Base-by-base conservation (phyloP, 345 rosid genomes). In the Adansonia digitata region DNA sequence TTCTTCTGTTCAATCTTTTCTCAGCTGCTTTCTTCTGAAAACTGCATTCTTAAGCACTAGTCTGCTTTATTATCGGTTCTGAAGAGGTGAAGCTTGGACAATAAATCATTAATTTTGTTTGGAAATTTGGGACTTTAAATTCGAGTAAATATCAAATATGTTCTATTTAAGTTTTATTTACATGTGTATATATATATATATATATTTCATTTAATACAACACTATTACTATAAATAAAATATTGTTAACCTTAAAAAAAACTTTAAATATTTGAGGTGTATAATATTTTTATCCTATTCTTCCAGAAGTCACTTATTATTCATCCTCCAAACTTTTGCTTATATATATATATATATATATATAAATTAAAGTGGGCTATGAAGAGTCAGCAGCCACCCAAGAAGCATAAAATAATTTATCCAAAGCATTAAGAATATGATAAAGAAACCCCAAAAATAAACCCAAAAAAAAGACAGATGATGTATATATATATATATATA, bases 1-100 rank as follows among this genome's bases (percentile, higher is more conserved):
- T 10, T 49, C 65, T 51, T 74, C 87, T 5, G 69, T n/a, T 43
- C 43, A 13, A n/a, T 59, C 83, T 55, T 73, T 71, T 70, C 48
- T 27, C 51, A 65, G 29, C 40, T 61, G 37, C n/a, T 69, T 72
- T 65, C 45, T 77, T 14, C 29, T 73, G n/a, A n/a, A n/a, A 37
- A 26, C 56, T 57, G 52, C 53, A 12, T 22, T 77, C 10, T 2
- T 73, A 5, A 70, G 69, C 67, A 27, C 52, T 59, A 5, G 11
- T 69, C 64, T 78, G 46, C 7, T 80, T 61, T 65, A 43, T 61
- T 60, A 43, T 29, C 13, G 71, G 43, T 11, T 66, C 17, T 79
- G 57, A 77, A 52, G 34, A 66, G 9, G 42, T 66, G 11, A 42
- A 22, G 48, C 22, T 64, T 37, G 46, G 39, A 10, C 27, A 20